Evolutionary conservation across 1,284 basidiomycete genomes (phyloP), one percentile per base, ranked within the genome.

Genomic region (Heterobasidion parviporum): DNA sequence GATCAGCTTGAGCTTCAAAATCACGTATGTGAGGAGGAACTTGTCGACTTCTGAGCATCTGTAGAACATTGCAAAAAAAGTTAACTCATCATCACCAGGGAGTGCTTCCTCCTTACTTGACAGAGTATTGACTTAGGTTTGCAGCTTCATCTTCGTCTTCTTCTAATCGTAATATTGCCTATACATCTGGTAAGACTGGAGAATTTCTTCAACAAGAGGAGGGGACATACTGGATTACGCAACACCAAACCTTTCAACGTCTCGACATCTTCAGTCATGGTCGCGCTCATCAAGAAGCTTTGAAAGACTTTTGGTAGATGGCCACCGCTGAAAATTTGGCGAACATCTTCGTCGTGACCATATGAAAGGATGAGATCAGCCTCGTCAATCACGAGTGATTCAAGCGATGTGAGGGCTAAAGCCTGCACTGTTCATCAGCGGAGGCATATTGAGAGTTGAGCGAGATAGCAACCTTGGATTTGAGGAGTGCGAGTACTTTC

Each of bases 301-400:
- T 99, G 97, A 64, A 90, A 93, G 48, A 96, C 81, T 64, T 88
- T 90, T 12, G 96, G 94, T 6, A 99, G 78, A 64, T 82, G 86
- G 1, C 75, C 74, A 18, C 87, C 89, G 53, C 78, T 79, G 61
- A 98, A 85, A 51, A 99, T 90, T 56, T 89, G 81, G 44, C 86
- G 84, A 46, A 98, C 82, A 64, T 98, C 94, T 62, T 92, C 89
- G 63, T 95, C 90, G 66, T 99, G 94, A 6, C 97, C 97, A 68
- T 99, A 99, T 0, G 95, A 98, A 8, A 99, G 79, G 55, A 99
- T 92, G 33, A 99, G 82, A 69, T 99, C 97, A 10, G 97, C 97
- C 73, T 99, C 97, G 69, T 99, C 97, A 58, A 99, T 94, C 18
- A 97, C 92, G 14, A 99, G 82, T 15, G 91, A 90, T 56, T 94